Evolutionary conservation across 331 rosid genomes (phyloP).

Genomic region (Stylosanthes scabra): DNA sequence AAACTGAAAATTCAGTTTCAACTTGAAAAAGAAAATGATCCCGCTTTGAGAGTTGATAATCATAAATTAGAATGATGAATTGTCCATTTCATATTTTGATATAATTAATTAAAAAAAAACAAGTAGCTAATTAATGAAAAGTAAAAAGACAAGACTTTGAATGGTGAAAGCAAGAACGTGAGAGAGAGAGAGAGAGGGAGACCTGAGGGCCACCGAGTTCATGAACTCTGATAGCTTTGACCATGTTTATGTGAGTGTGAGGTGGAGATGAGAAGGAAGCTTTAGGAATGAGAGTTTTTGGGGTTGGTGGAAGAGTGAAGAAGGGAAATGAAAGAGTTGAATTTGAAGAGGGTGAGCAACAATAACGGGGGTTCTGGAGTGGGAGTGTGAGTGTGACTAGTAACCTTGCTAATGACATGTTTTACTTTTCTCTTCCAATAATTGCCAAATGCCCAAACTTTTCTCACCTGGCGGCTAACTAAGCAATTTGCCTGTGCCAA

Average conservation of each 20-base stretch:
- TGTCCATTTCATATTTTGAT: background rate
- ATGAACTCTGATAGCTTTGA: constrained; percentile 79
- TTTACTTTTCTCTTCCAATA: background rate
- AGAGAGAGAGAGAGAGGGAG: background rate
- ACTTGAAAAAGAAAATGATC: no score
- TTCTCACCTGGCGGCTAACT: no score
- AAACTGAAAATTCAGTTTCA: no score
- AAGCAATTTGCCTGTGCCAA: no score
- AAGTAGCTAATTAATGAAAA: no score
- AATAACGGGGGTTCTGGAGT: background rate
- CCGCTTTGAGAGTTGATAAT: background rate
- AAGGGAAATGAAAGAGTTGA: background rate
- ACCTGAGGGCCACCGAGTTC: constrained; percentile 90
- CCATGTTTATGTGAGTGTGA: constrained; percentile 47
- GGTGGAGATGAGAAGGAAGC: constrained; percentile 40
- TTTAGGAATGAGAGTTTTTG: constrained; percentile 44
- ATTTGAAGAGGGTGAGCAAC: background rate
- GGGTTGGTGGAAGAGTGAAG: background rate
- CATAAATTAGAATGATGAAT: background rate
- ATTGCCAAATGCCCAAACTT: background rate
- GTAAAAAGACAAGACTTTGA: no score
- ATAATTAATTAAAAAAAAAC: no score
- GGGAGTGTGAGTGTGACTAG: background rate
- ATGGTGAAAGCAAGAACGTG: no score
- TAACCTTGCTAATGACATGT: background rate